Evolutionary conservation across 148 eudicot genomes (phyloP), one percentile per base, ranked within the genome.

Genomic region (Silene uniflora): DNA sequence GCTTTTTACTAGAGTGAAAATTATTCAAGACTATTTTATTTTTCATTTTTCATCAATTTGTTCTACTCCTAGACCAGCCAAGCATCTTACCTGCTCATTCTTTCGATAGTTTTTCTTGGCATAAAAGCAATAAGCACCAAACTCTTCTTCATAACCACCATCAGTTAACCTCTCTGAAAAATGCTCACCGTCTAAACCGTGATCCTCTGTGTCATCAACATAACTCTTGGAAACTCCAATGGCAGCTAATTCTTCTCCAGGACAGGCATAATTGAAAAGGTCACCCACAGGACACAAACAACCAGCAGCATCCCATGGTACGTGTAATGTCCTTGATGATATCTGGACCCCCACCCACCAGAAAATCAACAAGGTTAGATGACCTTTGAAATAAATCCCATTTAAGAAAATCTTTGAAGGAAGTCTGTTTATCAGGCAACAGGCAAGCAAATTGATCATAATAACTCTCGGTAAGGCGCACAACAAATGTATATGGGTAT

Each of bases 211-310:
- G 66, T 18, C 80, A 25, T 82, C 82, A 47, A 63, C 82, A 73
- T 73, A 52, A 52, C 56, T 67, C 77, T 71, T 42, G n/a, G 56
- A 12, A 78, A 77, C 76, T 29, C 39, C 32, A 56, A 32, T 56
- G 68, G 46, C 67, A 73, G 67, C 29, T 49, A 73, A 42, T 52
- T 92, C 96, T 47, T 90, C 99, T 81, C 88, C 96, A 75, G 99
- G 97, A 68, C 96, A 89, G 21, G 90, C 86, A 77, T 95, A 95
- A 76, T 95, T 95, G 81, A 95, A 95, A 63, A 92, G 83, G 85
- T 95, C 99, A 7, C 99, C 99, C 77, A 92, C 89, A 21, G 99
- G 99, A 78, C 99, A 95, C 81, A 95, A 87, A 74, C 99, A 90
- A 18, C 99, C 99, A 69, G 96, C 99, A 77, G 75, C 73, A 80